Base-by-base conservation (phyloP, 768 basidiomycete species). In the Suillus tomentosus region DNA sequence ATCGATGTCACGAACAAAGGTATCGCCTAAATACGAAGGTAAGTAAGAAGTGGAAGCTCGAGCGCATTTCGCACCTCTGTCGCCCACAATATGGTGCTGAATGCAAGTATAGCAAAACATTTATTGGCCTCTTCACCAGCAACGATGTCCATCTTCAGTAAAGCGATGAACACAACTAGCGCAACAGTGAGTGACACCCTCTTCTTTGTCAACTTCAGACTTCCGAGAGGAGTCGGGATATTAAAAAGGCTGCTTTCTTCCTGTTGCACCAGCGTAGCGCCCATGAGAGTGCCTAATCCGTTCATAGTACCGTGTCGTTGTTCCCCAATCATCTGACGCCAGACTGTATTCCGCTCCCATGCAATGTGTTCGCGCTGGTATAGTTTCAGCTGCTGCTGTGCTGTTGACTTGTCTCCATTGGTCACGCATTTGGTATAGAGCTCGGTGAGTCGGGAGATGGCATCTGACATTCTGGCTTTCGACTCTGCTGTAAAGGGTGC, bases 1-100 rank as follows among this genome's bases (percentile, higher is more conserved):
- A 91, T 88, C 3, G 95, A 96, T 0, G 97, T 99, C n/a, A 96
- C 95, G 72, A 99, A 99, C 8, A 99, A 84, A 2, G 97, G 95
- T 64, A 99, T 95, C 27, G 96, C 95, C 94, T 96, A 67, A 39
- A 62, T 24, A n/a, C 31, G 24, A 62, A 24, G 6, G 51, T 15
- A 10, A 19, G 48, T 15, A 22, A 27, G 34, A 42, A 24, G 64
- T 34, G 2, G 39, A n/a, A 45, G 10, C 10, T 3, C 14, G 5
- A 7, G 7, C 11, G 37, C 11, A n/a, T 56, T 24, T 70, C 84
- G 62, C 68, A 93, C 95, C 87, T 99, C 97, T 5, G 95, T 91
- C 22, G 96, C 96, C 97, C 97, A 99, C 62, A 99, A 78, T 24
- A 98, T 83, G 7, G 96, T 97, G 68, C 93, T 92, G 68, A 99